Evolutionary conservation across 108 stramenopile genomes (phyloP), one percentile per base, ranked within the genome.

Genomic region (Pseudonitzschia multistriata): DNA sequence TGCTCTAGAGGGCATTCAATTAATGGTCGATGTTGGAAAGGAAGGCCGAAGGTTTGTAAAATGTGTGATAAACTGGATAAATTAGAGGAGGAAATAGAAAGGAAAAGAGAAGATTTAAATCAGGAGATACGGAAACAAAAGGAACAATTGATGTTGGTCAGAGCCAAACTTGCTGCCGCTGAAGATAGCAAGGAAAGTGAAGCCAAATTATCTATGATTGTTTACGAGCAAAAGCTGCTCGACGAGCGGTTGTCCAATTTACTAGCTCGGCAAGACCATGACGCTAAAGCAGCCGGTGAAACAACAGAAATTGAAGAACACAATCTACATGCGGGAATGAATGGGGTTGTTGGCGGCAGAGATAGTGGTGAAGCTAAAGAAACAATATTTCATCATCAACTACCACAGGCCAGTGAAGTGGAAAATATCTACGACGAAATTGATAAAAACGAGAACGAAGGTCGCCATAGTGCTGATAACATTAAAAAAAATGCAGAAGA

Each of bases 21-120:
- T 30, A 25, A 29, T 7, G 34, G 59, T 11, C 5, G 28, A 25
- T 31, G 34, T 29, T 5, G 7, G 59, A 61, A 61, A 0, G 34
- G 59, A 17, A 35, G 59, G 17, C 34, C 33, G 29, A 61, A 61
- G 52, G 24, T 6, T 7, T 57, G 56, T 10, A 45, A 22, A 6
- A 59, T 21, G 55, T 17, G 34, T 13, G 36, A 70, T 13, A 39
- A 0, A 24, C 10, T 42, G 24, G 25, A 39, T 24, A 13, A 42
- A 57, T 24, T 24, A 15, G 25, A 57, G 30, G 36, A 70, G 35
- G 28, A 59, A 28, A 3, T 45, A 54, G 69, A 59, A 28, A 78
- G 57, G 52, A 78, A 79, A 21, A 79, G 75, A 68, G 59, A 76
- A 62, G 66, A 53, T 0, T 6, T 6, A 53, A 21, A 8, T 7